Percentiles rank a stretch among this genome's conserved stretches.
phyloP scores from a whole-genome alignment of 352 stramenopile species.

The Elongisporangium prolatum region DNA sequence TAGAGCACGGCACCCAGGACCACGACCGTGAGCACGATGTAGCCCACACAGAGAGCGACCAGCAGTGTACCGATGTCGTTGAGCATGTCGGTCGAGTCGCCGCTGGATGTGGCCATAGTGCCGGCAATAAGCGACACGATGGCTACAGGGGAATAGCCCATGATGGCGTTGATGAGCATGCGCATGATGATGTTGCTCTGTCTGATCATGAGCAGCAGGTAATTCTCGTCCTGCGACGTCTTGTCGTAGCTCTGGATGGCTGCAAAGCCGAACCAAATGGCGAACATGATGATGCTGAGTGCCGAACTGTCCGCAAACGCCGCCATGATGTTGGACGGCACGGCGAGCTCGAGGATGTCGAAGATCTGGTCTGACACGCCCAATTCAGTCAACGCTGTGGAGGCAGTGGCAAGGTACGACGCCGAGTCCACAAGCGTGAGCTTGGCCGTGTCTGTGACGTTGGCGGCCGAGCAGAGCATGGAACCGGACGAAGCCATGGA shows the following conservation, averaged over 20 bases:
- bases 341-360: conserved; percentile 50
- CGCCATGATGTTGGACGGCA: conserved; percentile 72
- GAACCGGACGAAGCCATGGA: conserved; percentile 22
- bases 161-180: conserved; percentile 67
- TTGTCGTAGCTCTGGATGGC: conserved; percentile 56
- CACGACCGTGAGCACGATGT: conserved; percentile 36
- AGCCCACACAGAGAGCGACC: conserved; percentile 19
- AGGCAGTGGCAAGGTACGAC: conserved; percentile 30
- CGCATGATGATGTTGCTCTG: conserved; percentile 66
- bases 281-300: conserved; percentile 73
- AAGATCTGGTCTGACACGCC: conserved; percentile 71
- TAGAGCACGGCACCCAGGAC: conserved; percentile 51
- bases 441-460: conserved; percentile 22
- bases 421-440: conserved; percentile 58
- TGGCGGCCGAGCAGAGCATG: conserved; percentile 36
- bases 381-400: conserved; percentile 34
- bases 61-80: conserved; percentile 45
- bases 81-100: conserved; percentile 32
- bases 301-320: conserved; percentile 49
- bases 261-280: conserved; percentile 58
- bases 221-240: conserved; percentile 47
- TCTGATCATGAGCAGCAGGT: conserved; percentile 55
- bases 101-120: conserved; percentile 45
- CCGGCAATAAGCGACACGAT: conserved; percentile 73
- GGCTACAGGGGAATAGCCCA: conserved; percentile 60